Conservation (phyloP, 139 green algal genomes). For the Volvox reticuliferus region DNA sequence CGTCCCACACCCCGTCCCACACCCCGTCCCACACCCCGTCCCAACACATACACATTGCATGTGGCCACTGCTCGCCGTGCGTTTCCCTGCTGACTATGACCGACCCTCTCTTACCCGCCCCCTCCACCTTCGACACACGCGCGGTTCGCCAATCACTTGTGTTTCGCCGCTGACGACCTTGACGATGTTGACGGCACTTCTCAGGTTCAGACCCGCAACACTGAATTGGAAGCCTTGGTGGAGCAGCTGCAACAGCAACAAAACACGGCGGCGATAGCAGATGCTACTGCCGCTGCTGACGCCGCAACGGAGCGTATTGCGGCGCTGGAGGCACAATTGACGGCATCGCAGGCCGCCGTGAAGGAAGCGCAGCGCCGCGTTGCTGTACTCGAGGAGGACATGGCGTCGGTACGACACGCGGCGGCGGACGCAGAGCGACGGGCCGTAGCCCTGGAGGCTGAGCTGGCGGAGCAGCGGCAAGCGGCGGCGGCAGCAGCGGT, state of each 20-base stretch:
- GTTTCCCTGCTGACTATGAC: too few relatives aligned
- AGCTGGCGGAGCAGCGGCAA: background rate
- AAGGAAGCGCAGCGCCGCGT: background rate
- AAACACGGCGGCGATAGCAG: background rate
- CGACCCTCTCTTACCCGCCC: too few relatives aligned
- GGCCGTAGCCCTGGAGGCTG: too few relatives aligned
- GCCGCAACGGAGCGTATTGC: background rate
- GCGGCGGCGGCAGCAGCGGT: background rate
- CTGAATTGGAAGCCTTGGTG: conserved; percentile 8
- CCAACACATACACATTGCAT: too few relatives aligned
- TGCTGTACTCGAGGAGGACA: background rate
- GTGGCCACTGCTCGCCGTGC: too few relatives aligned
- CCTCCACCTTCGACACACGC: too few relatives aligned
- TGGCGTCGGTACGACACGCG: background rate
- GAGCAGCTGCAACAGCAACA: background rate
- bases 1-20: too few relatives aligned
- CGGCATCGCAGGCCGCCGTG: background rate
- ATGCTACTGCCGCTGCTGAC: background rate
- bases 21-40: too few relatives aligned
- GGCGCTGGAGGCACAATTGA: conserved; percentile 7
- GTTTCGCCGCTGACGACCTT: too few relatives aligned
- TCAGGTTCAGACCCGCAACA: background rate
- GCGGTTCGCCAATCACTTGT: too few relatives aligned
- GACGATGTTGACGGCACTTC: background rate
- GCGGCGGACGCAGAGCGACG: background rate